Conservation (phyloP, 148 eudicot species). For the Linanthus parryae region DNA sequence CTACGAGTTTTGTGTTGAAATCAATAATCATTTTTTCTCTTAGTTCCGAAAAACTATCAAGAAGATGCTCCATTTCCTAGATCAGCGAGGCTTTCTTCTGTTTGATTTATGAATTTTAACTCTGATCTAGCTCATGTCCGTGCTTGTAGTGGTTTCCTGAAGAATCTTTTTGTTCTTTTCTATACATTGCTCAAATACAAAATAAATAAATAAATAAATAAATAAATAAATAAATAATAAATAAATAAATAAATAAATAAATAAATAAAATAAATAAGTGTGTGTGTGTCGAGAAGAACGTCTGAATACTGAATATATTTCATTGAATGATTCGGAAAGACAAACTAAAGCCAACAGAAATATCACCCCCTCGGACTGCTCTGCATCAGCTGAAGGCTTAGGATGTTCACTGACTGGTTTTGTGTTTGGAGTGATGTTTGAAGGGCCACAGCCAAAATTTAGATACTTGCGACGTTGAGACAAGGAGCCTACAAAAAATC, state of each 20-base stretch:
- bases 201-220: too few relatives aligned
- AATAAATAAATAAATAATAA: too few relatives aligned
- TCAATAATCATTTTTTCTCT: too few relatives aligned
- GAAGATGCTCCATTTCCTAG: too few relatives aligned
- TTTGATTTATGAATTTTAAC: not conserved
- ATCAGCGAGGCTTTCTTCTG: too few relatives aligned
- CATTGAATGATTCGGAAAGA: not conserved
- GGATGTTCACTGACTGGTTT: constrained; percentile 46
- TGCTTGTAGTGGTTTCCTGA: not conserved
- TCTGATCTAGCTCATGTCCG: not conserved
- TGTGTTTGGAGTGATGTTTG: constrained; percentile 20
- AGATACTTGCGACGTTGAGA: constrained; percentile 27
- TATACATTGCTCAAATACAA: not conserved
- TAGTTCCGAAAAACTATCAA: not conserved
- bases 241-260: too few relatives aligned
- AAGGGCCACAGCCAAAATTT: constrained; percentile 33
- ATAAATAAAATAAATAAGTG: not conserved
- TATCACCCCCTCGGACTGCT: constrained; percentile 42
- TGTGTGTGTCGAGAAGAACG: not conserved
- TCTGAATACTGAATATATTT: not conserved
- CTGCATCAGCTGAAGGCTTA: constrained; percentile 36
- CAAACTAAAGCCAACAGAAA: constrained; percentile 1
- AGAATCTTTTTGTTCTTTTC: not conserved
- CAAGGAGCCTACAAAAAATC: too few relatives aligned
- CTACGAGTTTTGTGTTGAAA: too few relatives aligned